Conservation (phyloP, 2,329 filamentous ascomycete genomes). For the Fusarium irregulare region DNA sequence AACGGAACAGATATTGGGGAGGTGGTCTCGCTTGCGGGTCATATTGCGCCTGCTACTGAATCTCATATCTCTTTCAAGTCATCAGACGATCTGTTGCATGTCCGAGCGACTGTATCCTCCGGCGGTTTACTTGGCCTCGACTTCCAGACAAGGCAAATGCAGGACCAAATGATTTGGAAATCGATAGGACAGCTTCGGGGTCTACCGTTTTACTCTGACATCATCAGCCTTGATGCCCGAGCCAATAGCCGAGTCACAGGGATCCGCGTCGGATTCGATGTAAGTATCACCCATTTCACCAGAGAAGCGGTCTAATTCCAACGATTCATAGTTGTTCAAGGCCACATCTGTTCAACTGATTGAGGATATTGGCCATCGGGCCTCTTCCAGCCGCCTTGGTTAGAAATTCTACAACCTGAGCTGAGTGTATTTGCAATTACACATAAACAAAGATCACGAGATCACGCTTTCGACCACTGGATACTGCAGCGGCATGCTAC, state of each 20-base stretch:
- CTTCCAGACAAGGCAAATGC: neutral
- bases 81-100: neutral
- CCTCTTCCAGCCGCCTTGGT: neutral
- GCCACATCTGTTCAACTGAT: neutral
- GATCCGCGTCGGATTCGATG: conserved; percentile 10
- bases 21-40: neutral
- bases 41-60: neutral
- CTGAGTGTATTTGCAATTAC: neutral
- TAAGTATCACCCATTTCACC: neutral
- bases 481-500: too few relatives aligned
- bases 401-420: neutral
- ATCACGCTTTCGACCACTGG: too few relatives aligned
- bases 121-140: conserved; percentile 8
- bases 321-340: neutral
- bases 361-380: neutral
- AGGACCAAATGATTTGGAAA: rapidly evolving
- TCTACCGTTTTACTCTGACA: neutral
- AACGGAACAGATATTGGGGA: neutral
- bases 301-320: neutral
- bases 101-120: too few relatives aligned
- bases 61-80: neutral
- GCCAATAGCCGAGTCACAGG: neutral
- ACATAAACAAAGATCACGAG: neutral
- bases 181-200: neutral
- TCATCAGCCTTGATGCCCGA: neutral